Conservation (phyloP, 208 protist genomes). For the Acanthamoeba healyi region DNA sequence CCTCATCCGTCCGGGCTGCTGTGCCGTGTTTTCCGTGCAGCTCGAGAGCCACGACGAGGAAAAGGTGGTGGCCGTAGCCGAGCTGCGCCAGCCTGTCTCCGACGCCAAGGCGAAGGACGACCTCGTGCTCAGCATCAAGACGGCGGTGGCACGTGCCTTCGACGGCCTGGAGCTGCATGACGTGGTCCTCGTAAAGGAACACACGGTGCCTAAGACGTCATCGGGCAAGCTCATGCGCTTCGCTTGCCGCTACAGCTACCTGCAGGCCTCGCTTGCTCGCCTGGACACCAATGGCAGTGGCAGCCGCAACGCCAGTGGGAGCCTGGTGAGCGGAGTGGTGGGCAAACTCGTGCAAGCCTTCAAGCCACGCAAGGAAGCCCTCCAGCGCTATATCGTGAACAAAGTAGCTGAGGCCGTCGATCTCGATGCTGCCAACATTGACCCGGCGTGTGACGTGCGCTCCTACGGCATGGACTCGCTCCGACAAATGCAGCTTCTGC, state of each 20-base stretch:
- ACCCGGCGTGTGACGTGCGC: conserved; percentile 3
- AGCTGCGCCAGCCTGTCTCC: not conserved
- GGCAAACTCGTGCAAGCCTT: conserved; percentile 10
- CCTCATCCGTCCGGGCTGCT: conserved; percentile 41
- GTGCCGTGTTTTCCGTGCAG: conserved; percentile 25
- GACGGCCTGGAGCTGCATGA: conserved; percentile 55
- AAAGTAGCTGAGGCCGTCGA: conserved; percentile 56
- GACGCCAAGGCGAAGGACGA: conserved; percentile 8
- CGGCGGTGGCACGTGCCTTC: conserved; percentile 9
- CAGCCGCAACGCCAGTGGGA: not conserved
- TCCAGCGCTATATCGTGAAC: conserved; percentile 40
- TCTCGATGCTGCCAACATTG: conserved; percentile 47
- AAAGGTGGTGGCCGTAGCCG: conserved; percentile 58
- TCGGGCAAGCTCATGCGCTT: conserved; percentile 59
- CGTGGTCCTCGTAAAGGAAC: conserved; percentile 48
- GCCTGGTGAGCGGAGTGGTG: not conserved
- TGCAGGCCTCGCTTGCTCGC: conserved; percentile 19
- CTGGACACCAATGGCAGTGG: not conserved
- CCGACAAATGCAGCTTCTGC: conserved; percentile 42
- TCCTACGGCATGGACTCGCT: conserved; percentile 54
- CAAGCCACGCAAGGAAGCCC: conserved; percentile 20
- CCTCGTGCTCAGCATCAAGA: conserved; percentile 14
- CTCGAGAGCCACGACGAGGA: conserved; percentile 14
- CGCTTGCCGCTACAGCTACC: conserved; percentile 56
- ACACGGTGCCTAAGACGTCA: conserved; percentile 48